Evolutionary conservation across 2,329 filamentous ascomycete genomes (phyloP).

Genomic region (Pestalotiopsis sp.): DNA sequence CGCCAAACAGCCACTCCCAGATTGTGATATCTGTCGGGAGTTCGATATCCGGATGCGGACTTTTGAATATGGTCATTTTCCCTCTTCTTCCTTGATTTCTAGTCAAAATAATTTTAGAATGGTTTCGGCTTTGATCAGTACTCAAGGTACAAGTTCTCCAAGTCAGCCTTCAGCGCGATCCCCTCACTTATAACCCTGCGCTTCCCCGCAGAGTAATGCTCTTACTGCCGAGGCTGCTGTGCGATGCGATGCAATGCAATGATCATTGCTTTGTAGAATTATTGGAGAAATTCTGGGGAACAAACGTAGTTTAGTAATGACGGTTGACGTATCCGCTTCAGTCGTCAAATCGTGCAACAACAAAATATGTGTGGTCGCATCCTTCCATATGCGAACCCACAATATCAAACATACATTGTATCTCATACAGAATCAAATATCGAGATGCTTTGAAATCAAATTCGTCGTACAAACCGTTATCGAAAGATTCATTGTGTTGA

Average conservation of each 20-base stretch:
- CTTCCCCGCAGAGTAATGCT: not conserved
- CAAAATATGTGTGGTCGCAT: too few species aligned
- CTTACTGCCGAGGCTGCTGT: slow-evolving; percentile 7
- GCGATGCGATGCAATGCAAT: not conserved
- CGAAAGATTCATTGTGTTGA: too few species aligned
- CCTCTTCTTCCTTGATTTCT: not conserved
- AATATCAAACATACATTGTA: too few species aligned
- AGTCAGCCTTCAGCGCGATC: not conserved
- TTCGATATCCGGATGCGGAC: slow-evolving; percentile 1
- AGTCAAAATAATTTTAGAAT: not conserved
- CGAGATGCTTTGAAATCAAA: too few species aligned
- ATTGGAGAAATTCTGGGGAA: not conserved
- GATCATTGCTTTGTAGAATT: too few species aligned
- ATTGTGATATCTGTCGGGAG: slow-evolving; percentile 22
- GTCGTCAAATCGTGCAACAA: too few species aligned
- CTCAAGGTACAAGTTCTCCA: not conserved
- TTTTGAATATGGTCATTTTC: slow-evolving; percentile 4
- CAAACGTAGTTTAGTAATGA: not conserved
- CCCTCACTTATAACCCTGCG: slow-evolving; percentile 8
- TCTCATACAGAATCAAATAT: too few species aligned
- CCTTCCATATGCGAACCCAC: too few species aligned
- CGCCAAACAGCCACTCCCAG: slow-evolving; percentile 28
- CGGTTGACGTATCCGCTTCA: too few species aligned
- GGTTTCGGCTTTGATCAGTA: not conserved
- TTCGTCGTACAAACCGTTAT: too few species aligned